Percentiles rank a stretch among this genome's conserved stretches.
These are phyloP conservation scores for Sclerotiophoma versabilis DNA, from an alignment of 2,329 filamentous ascomycete species.

Conservation along the genomic window DNA sequence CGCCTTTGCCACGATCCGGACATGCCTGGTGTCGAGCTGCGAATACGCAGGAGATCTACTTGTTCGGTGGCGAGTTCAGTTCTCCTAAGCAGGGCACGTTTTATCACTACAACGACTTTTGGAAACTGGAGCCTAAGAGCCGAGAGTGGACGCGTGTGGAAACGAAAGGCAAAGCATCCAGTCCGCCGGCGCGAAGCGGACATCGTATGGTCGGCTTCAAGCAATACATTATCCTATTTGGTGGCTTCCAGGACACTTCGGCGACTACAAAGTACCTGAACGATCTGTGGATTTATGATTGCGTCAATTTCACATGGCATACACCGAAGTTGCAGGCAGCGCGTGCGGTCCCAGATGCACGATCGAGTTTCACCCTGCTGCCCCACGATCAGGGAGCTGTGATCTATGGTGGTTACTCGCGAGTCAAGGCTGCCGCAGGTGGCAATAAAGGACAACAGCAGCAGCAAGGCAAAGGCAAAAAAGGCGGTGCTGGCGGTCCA, in stretches of 20 bases:
- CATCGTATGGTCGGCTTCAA: constrained; percentile 98
- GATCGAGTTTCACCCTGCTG: constrained; percentile 90
- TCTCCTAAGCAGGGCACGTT: constrained; percentile 97
- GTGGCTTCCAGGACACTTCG: constrained; percentile 96
- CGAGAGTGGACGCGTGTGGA: constrained; percentile 94
- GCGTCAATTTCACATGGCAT: constrained; percentile 83
- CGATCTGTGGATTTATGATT: constrained; percentile 97
- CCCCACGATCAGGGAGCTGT: constrained; percentile 91
- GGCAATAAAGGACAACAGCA: constrained; percentile 68
- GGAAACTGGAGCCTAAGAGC: constrained; percentile 82
- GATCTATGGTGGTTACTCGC: constrained; percentile 90
- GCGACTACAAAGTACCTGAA: constrained; percentile 93
- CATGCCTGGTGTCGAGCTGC: constrained; percentile 94
- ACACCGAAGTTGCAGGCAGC: constrained; percentile 76
- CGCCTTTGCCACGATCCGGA: constrained; percentile 85
- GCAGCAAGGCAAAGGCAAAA: constrained; percentile 40
- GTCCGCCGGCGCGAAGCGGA: constrained; percentile 84
- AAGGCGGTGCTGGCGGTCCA: constrained; percentile 62
- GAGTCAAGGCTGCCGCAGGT: constrained; percentile 72
- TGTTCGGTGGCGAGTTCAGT: constrained; percentile 97
- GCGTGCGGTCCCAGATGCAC: constrained; percentile 85
- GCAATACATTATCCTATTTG: constrained; percentile 94
- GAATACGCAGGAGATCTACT: constrained; percentile 83
- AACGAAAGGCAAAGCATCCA: constrained; percentile 77
- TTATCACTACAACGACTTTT: constrained; percentile 99